phyloP scores from a whole-genome alignment of 2,329 filamentous ascomycete genomes.

The Aspergillus piperis region DNA sequence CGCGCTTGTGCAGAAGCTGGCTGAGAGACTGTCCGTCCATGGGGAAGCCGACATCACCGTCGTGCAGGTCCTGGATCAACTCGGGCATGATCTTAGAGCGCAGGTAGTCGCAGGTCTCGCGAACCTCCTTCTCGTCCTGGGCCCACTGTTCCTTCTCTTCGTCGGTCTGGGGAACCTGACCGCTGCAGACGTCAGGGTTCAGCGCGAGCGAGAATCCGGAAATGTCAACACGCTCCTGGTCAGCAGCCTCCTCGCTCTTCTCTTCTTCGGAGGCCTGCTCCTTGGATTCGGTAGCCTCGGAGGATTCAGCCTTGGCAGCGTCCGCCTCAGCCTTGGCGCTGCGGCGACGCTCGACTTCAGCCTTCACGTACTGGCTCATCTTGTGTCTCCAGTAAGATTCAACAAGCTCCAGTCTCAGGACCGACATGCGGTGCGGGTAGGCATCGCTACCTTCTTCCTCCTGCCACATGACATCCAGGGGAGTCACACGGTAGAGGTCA shows the following conservation, averaged over 20 bases:
- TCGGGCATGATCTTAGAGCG: slow-evolving; percentile 77
- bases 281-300: slow-evolving; percentile 43
- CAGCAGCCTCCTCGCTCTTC: slow-evolving; percentile 42
- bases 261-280: slow-evolving; percentile 44
- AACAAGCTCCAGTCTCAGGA: slow-evolving; percentile 84
- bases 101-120: slow-evolving; percentile 77
- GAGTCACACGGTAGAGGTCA: slow-evolving; percentile 91
- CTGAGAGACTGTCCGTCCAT: slow-evolving; percentile 96
- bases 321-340: slow-evolving; percentile 43
- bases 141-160: slow-evolving; percentile 83
- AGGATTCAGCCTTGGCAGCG: slow-evolving; percentile 38
- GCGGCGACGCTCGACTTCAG: slow-evolving; percentile 68
- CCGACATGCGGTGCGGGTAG: slow-evolving; percentile 96
- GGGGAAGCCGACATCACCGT: slow-evolving; percentile 93
- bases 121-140: slow-evolving; percentile 85
- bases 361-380: slow-evolving; percentile 84
- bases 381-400: slow-evolving; percentile 82
- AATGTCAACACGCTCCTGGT: slow-evolving; percentile 75
- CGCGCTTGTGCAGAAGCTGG: slow-evolving; percentile 88
- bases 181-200: slow-evolving; percentile 94
- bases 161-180: slow-evolving; percentile 84
- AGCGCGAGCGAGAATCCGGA: slow-evolving; percentile 84
- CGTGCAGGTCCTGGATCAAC: slow-evolving; percentile 80
- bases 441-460: slow-evolving; percentile 66
- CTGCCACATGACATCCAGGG: slow-evolving; percentile 86